phyloP scores from a whole-genome alignment of 768 basidiomycete genomes.

The Basidioascus undulatus region DNA sequence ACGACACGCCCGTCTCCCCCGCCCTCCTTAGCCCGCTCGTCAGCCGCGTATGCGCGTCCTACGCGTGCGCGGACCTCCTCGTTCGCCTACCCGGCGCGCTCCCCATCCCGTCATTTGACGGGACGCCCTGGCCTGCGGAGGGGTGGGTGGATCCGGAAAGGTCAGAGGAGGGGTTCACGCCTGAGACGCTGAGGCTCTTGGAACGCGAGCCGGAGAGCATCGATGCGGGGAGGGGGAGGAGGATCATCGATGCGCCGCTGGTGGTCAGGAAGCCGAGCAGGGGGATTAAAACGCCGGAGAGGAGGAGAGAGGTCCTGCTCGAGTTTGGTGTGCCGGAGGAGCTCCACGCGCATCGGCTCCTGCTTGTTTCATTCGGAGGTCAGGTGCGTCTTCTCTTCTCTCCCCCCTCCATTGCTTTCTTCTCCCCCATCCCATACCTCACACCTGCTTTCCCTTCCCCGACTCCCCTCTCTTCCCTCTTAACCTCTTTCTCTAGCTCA shows the following conservation, averaged over 20 bases:
- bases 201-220: neutral
- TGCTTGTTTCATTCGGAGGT: conserved; percentile 60
- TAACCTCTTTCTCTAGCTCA: too few relatives aligned
- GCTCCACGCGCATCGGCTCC: conserved; percentile 30
- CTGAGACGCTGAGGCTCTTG: conserved; percentile 22
- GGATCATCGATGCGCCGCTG: conserved; percentile 29
- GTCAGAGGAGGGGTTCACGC: conserved; percentile 26
- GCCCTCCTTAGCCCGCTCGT: conserved; percentile 34
- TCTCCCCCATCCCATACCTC: neutral
- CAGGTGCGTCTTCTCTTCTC: conserved; percentile 33
- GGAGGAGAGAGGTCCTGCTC: conserved; percentile 30
- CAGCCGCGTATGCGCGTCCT: conserved; percentile 36
- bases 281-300: conserved; percentile 28
- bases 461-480: too few relatives aligned
- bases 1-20: conserved; percentile 31
- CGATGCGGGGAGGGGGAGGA: conserved; percentile 5
- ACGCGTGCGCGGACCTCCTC: conserved; percentile 44
- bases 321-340: conserved; percentile 34
- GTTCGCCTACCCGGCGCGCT: conserved; percentile 46
- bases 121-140: conserved; percentile 33
- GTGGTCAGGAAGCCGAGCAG: conserved; percentile 36
- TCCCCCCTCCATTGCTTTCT: conserved; percentile 8
- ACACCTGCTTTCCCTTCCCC: neutral
- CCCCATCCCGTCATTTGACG: conserved; percentile 46
- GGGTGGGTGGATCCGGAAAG: conserved; percentile 33